These are phyloP conservation scores for Myriosclerotinia curreyana DNA, from an alignment of 2,329 filamentous ascomycete species.

Conservation along the genomic window DNA sequence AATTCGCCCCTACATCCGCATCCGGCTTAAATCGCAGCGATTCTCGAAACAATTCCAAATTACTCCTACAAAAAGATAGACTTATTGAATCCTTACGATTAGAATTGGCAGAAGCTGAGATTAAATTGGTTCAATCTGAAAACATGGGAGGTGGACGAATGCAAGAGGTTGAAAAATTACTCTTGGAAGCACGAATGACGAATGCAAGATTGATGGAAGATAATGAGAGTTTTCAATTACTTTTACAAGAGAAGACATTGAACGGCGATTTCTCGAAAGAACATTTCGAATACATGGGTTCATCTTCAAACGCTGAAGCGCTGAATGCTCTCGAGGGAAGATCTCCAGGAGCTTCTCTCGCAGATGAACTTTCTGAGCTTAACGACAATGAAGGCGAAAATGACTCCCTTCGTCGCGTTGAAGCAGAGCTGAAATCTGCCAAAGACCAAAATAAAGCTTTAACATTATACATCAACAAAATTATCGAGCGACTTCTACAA, in stretches of 20 bases:
- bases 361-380: constrained; percentile 77
- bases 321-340: constrained; percentile 62
- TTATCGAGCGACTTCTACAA: constrained; percentile 90
- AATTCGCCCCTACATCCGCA: constrained; percentile 83
- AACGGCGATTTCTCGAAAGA: constrained; percentile 87
- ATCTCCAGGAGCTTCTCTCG: constrained; percentile 58
- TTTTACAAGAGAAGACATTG: constrained; percentile 90
- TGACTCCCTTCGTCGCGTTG: constrained; percentile 64
- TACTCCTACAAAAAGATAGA: constrained; percentile 93
- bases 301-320: constrained; percentile 59
- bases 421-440: constrained; percentile 72
- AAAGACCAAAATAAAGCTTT: constrained; percentile 97
- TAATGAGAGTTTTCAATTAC: constrained; percentile 95
- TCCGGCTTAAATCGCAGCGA: constrained; percentile 83
- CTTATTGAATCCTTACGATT: constrained; percentile 88
- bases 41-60: constrained; percentile 82
- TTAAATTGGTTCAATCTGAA: constrained; percentile 91
- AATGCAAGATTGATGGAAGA: constrained; percentile 97
- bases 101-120: constrained; percentile 90
- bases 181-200: constrained; percentile 91
- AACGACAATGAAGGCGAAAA: constrained; percentile 57
- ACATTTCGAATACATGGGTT: constrained; percentile 61
- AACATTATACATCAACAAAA: constrained; percentile 97
- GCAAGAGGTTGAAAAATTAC: constrained; percentile 83
- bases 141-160: constrained; percentile 85